phyloP scores from a whole-genome alignment of 2,329 filamentous ascomycete genomes.

The Elsinoe necatrix region DNA sequence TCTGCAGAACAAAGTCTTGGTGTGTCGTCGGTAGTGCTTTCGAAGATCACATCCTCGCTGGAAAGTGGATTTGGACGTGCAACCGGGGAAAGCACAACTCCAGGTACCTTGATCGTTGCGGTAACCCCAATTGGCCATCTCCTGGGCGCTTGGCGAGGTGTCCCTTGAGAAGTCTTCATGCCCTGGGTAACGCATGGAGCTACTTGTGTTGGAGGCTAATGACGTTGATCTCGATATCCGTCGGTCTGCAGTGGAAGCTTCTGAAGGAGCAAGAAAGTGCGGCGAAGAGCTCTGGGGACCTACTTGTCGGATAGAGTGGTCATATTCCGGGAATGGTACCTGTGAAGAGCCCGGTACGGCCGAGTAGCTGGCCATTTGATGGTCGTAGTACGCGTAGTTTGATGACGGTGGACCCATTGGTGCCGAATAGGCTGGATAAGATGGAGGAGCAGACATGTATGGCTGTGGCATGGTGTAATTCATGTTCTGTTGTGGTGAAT shows the following conservation, averaged over 20 bases:
- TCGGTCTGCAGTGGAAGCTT: constrained; percentile 8
- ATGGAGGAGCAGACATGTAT: constrained; percentile 1
- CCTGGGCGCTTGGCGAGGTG: constrained; percentile 26
- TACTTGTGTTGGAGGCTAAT: constrained; percentile 24
- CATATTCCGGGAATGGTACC: constrained; percentile 3
- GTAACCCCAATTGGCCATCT: constrained; percentile 33
- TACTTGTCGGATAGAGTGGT: constrained; percentile 7
- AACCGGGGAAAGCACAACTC: constrained; percentile 52
- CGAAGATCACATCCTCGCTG: constrained; percentile 52
- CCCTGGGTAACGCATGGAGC: constrained; percentile 21
- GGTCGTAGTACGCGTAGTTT: constrained; percentile 8
- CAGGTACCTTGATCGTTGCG: constrained; percentile 43
- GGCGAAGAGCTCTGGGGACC: constrained; percentile 5
- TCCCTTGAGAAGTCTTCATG: constrained; percentile 25
- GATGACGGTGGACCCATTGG: constrained; percentile 2
- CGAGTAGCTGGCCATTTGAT: background rate
- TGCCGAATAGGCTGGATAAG: constrained; percentile 1
- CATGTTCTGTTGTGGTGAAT: constrained; percentile 2
- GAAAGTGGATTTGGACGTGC: constrained; percentile 51
- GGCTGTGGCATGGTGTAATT: constrained; percentile 10
- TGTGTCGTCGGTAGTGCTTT: constrained; percentile 56
- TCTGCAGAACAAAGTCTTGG: constrained; percentile 53
- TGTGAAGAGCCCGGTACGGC: constrained; percentile 8
- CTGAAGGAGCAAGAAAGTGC: constrained; percentile 16
- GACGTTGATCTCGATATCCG: constrained; percentile 22